Conservation (phyloP, 305 asterid species). For the Withania somnifera region DNA sequence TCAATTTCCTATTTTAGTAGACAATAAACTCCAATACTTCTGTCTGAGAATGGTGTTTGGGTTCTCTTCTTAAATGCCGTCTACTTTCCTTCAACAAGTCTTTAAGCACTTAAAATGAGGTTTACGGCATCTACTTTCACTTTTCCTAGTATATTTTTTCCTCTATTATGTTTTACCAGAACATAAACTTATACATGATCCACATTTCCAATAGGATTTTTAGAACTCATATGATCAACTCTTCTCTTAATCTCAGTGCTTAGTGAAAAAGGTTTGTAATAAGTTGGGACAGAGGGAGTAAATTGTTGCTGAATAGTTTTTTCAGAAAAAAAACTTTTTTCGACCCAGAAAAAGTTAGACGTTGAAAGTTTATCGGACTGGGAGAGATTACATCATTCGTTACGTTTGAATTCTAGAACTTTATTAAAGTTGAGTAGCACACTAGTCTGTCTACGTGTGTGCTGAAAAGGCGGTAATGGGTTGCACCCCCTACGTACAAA, state of each 20-base stretch:
- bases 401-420: not conserved
- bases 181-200: not conserved
- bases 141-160: not conserved
- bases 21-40: not conserved
- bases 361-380: not conserved
- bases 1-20: not conserved
- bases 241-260: not conserved
- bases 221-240: not conserved
- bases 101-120: not conserved
- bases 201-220: not conserved
- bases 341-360: not conserved
- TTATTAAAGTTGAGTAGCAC: not conserved
- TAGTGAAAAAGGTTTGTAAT: not conserved
- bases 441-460: not conserved
- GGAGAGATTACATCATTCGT: too few relatives aligned
- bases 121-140: not conserved
- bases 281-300: not conserved
- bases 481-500: not conserved
- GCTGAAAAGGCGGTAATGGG: not conserved
- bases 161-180: not conserved
- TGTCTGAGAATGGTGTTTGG: not conserved
- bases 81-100: not conserved
- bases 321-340: too few relatives aligned
- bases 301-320: not conserved
- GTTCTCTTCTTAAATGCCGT: not conserved